Conservation (phyloP, 805 yeast species). For the Pachysolen tannophilus region DNA sequence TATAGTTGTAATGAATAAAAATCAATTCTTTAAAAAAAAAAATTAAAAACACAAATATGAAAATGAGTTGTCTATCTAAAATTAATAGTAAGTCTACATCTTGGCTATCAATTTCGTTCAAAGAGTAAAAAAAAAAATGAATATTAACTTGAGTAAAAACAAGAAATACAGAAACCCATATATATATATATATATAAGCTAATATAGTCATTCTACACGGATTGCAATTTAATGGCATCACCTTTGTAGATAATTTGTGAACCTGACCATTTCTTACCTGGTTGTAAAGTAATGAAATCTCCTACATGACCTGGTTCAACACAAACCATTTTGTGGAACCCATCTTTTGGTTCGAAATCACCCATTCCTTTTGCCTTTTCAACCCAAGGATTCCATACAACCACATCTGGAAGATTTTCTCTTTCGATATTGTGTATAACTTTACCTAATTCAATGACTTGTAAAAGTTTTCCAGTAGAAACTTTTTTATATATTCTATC, state of each 20-base stretch:
- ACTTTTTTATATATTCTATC: conserved; percentile 78
- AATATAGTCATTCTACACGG: conserved; percentile 31
- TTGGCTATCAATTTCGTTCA: background rate
- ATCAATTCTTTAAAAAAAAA: too few species aligned
- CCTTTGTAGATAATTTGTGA: conserved; percentile 51
- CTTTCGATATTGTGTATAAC: conserved; percentile 65
- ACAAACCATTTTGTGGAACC: conserved; percentile 84
- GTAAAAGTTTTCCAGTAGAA: conserved; percentile 43
- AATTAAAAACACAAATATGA: too few species aligned
- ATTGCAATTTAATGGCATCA: conserved; percentile 56
- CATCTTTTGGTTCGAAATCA: conserved; percentile 82
- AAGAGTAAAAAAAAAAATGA: too few species aligned
- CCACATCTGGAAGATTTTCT: conserved; percentile 51
- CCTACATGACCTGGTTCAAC: conserved; percentile 89
- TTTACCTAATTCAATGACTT: conserved; percentile 63
- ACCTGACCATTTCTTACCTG: conserved; percentile 75
- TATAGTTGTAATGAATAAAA: too few species aligned
- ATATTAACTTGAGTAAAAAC: too few species aligned
- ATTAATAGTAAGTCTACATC: background rate
- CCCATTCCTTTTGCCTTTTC: conserved; percentile 74
- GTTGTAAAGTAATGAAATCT: conserved; percentile 50
- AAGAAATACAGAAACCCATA: conserved; percentile 19
- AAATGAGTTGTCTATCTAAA: conserved; percentile 15
- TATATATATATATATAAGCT: conserved; percentile 25
- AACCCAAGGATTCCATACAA: conserved; percentile 98